These are phyloP conservation scores for Colletotrichum agaves DNA, from an alignment of 2,329 filamentous ascomycete species.

Conservation along the genomic window DNA sequence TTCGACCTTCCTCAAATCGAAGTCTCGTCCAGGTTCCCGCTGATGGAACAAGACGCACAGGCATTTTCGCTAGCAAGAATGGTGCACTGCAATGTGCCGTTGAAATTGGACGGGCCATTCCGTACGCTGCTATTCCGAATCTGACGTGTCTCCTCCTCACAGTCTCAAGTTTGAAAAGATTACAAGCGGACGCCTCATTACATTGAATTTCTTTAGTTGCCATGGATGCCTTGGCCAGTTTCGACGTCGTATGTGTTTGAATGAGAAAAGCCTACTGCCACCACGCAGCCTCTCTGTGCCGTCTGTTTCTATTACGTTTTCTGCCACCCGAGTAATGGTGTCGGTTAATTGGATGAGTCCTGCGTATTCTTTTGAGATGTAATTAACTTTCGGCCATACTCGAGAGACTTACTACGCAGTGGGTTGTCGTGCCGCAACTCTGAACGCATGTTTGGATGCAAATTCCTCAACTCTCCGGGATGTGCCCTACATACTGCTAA, in stretches of 20 bases:
- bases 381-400: slow-evolving; percentile 1
- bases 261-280: too few relatives aligned
- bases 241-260: background rate
- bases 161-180: background rate
- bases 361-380: background rate
- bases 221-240: background rate
- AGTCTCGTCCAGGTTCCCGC: background rate
- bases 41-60: too few relatives aligned
- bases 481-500: too few relatives aligned
- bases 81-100: background rate
- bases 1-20: slow-evolving; percentile 25
- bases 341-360: background rate
- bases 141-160: background rate
- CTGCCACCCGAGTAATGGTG: slow-evolving; percentile 5
- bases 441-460: background rate
- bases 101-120: background rate
- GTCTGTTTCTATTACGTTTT: background rate
- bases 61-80: background rate
- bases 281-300: background rate
- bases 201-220: background rate
- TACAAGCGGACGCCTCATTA: background rate
- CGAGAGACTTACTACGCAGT: background rate
- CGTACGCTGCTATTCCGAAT: background rate
- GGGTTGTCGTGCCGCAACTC: slow-evolving; percentile 4
- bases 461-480: background rate